Percentiles rank a stretch among this genome's conserved stretches.
Conservation (phyloP, 805 yeast genomes). For the Candida maris region DNA sequence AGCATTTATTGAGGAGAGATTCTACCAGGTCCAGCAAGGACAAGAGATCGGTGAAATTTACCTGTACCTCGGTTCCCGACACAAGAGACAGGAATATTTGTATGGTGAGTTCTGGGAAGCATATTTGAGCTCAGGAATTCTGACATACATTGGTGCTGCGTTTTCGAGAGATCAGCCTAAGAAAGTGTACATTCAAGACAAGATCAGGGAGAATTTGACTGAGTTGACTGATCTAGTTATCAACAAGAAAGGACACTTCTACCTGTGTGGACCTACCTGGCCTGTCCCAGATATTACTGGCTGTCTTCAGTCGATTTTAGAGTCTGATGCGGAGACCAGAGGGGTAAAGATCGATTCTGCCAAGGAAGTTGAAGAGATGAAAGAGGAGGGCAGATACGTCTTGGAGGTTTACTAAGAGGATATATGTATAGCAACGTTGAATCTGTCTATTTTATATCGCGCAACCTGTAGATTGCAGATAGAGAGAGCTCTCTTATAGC, state of each 20-base stretch:
- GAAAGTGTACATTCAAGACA: conserved; percentile 92
- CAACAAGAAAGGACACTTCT: conserved; percentile 79
- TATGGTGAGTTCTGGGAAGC: conserved; percentile 99
- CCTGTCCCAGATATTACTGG: conserved; percentile 96
- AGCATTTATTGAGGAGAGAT: conserved; percentile 93
- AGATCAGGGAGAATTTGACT: conserved; percentile 71
- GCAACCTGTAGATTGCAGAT: too few relatives aligned
- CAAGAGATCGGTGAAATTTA: conserved; percentile 82
- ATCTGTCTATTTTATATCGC: too few relatives aligned
- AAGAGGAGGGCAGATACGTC: conserved; percentile 87
- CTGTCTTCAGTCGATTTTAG: conserved; percentile 78
- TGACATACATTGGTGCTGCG: conserved; percentile 96
- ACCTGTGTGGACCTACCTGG: conserved; percentile 99
- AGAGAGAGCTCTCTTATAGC: too few relatives aligned
- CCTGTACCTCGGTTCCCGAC: conserved; percentile 90
- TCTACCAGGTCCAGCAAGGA: conserved; percentile 90
- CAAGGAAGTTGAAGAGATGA: conserved; percentile 85
- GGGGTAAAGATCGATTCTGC: conserved; percentile 71
- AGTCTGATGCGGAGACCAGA: conserved; percentile 61
- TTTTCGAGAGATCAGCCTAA: conserved; percentile 96
- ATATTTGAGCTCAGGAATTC: conserved; percentile 82
- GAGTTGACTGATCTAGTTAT: conserved; percentile 78
- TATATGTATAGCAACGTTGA: too few relatives aligned
- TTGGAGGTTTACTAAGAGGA: conserved; percentile 93
- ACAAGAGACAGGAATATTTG: conserved; percentile 89